These are phyloP conservation scores for Kandelia obovata DNA, from an alignment of 345 rosid species.

Conservation along the genomic window DNA sequence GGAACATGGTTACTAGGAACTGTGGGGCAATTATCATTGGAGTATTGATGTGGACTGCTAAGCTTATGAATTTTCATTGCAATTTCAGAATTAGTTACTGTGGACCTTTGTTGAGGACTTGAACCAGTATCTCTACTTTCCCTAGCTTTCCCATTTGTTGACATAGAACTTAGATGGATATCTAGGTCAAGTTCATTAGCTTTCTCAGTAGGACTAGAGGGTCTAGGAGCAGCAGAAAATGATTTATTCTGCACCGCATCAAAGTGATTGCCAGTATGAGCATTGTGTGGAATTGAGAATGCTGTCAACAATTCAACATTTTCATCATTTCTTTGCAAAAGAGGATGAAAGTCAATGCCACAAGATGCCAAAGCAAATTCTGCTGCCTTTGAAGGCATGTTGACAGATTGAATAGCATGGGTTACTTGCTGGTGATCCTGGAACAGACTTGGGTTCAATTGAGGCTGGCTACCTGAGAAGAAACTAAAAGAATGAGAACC, in stretches of 20 bases:
- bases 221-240: conserved; percentile 23
- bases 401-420: conserved; percentile 32
- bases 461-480: conserved; percentile 73
- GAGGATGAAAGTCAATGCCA: conserved; percentile 83
- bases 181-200: conserved; percentile 58
- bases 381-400: conserved; percentile 36
- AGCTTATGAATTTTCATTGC: conserved; percentile 24
- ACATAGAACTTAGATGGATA: conserved; percentile 65
- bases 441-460: conserved; percentile 71
- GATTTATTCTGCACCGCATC: conserved; percentile 34
- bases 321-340: conserved; percentile 59
- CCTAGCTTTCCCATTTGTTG: conserved; percentile 35
- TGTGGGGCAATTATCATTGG: conserved; percentile 21
- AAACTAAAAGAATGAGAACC: conserved; percentile 60
- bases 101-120: conserved; percentile 19
- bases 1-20: conserved; percentile 21
- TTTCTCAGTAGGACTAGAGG: conserved; percentile 36
- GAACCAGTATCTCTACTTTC: conserved; percentile 31
- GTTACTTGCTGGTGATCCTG: conserved; percentile 52
- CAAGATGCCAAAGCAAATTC: conserved; percentile 40
- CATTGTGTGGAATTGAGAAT: conserved; percentile 29
- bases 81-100: conserved; percentile 17
- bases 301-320: conserved; percentile 24
- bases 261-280: conserved; percentile 31
- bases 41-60: conserved; percentile 13